A percentile compares a stretch with the other conserved stretches of the same genome.
phyloP scores from a whole-genome alignment of 2,329 filamentous ascomycete species.

The Phialophora verrucosa region DNA sequence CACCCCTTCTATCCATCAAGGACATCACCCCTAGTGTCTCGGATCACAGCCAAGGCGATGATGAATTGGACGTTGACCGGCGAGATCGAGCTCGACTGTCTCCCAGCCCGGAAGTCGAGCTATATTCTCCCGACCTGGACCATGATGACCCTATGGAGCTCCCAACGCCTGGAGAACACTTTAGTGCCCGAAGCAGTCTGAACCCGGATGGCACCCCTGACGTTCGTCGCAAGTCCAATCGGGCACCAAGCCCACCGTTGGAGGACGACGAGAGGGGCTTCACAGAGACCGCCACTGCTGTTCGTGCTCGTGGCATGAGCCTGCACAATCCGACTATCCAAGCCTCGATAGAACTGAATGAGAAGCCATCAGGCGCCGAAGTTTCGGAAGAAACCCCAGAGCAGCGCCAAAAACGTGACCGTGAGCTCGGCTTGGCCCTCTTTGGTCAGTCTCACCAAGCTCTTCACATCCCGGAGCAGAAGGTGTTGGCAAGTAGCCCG shows the following conservation, averaged over 20 bases:
- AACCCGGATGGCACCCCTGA: constrained; percentile 43
- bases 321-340: constrained; percentile 48
- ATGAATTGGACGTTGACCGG: constrained; percentile 67
- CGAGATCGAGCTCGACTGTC: constrained; percentile 71
- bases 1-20: constrained; percentile 59
- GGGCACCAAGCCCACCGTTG: constrained; percentile 82
- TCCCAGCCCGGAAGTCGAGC: constrained; percentile 89
- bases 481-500: constrained; percentile 47
- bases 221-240: constrained; percentile 54
- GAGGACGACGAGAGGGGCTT: constrained; percentile 97
- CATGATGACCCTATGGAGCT: constrained; percentile 66
- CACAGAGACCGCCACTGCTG: constrained; percentile 87
- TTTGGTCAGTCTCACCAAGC: constrained; percentile 54
- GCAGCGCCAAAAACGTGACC: constrained; percentile 54
- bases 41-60: constrained; percentile 71
- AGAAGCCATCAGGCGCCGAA: constrained; percentile 44
- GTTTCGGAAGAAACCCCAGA: constrained; percentile 41
- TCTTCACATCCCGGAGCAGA: constrained; percentile 56
- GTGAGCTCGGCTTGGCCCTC: constrained; percentile 43
- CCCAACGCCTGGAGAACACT: constrained; percentile 67
- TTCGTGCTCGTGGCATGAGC: constrained; percentile 65
- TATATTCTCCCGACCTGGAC: constrained; percentile 86
- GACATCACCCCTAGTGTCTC: constrained; percentile 87
- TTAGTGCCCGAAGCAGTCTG: constrained; percentile 57
- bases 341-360: constrained; percentile 46